Conservation (phyloP, 2,329 filamentous ascomycete genomes). For the Penicillium sp. region DNA sequence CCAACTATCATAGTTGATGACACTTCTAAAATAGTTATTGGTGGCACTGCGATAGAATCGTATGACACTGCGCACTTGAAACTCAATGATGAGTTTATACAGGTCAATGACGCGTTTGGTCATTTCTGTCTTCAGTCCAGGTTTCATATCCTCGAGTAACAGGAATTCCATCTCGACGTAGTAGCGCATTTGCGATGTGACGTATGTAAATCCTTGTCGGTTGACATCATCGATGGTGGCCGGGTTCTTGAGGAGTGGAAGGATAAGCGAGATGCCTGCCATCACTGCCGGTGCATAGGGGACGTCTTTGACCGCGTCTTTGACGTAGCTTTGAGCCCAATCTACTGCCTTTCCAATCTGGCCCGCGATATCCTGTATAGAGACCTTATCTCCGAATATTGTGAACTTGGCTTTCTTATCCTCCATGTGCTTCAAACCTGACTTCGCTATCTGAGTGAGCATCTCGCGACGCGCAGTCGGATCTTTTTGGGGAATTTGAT, state of each 20-base stretch:
- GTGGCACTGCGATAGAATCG: slow-evolving; percentile 27
- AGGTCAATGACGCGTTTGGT: slow-evolving; percentile 18
- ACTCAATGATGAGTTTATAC: slow-evolving; percentile 37
- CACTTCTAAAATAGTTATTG: slow-evolving; percentile 2
- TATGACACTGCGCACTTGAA: slow-evolving; percentile 36
- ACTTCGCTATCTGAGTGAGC: background rate
- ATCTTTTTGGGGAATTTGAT: background rate
- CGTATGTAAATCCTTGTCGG: slow-evolving; percentile 34
- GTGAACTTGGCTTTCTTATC: background rate
- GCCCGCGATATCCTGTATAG: background rate
- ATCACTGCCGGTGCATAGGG: slow-evolving; percentile 6
- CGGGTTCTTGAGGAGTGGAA: slow-evolving; percentile 38
- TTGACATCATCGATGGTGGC: slow-evolving; percentile 30
- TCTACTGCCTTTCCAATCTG: background rate
- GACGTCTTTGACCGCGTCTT: slow-evolving; percentile 6
- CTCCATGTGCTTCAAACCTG: slow-evolving; percentile 1
- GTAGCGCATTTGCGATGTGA: slow-evolving; percentile 34
- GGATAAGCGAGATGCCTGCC: slow-evolving; percentile 22
- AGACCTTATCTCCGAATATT: slow-evolving; percentile 3
- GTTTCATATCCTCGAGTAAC: too few relatives aligned
- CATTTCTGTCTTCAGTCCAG: slow-evolving; percentile 10
- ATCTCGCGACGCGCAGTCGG: background rate
- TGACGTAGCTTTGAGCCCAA: slow-evolving; percentile 1
- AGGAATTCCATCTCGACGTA: slow-evolving; percentile 33
- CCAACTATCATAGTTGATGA: slow-evolving; percentile 5